Evolutionary conservation across 2,329 filamentous ascomycete genomes (phyloP).

Genomic region (Exophiala oligosperma): DNA sequence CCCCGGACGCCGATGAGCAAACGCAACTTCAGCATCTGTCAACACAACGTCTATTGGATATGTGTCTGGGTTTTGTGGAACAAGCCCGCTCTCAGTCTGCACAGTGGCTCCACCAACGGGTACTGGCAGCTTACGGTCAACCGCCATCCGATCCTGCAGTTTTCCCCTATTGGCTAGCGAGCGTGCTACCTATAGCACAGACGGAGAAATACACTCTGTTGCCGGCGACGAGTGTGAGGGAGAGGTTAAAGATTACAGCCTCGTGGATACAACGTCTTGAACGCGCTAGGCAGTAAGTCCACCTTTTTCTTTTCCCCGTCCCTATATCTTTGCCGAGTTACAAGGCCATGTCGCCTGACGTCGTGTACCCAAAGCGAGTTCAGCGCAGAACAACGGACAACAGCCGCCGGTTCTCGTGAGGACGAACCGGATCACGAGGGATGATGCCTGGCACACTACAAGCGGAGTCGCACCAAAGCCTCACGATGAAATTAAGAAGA

Average conservation of each 20-base stretch:
- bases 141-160: constrained; percentile 72
- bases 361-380: constrained; percentile 23
- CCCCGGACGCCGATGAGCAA: constrained; percentile 34
- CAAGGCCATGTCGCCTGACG: constrained; percentile 23
- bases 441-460: too few species aligned
- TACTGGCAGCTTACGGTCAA: constrained; percentile 73
- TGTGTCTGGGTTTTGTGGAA: constrained; percentile 66
- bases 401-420: constrained; percentile 6
- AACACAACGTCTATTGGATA: constrained; percentile 68
- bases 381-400: constrained; percentile 13
- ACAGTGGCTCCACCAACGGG: constrained; percentile 71
- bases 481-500: background rate
- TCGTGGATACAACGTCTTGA: constrained; percentile 75
- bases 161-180: constrained; percentile 91
- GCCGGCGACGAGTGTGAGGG: constrained; percentile 71
- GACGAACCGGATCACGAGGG: background rate
- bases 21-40: constrained; percentile 58
- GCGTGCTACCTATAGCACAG: constrained; percentile 74
- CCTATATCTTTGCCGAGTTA: constrained; percentile 12
- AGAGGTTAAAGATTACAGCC: constrained; percentile 79
- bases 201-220: constrained; percentile 78
- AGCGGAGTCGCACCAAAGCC: too few species aligned
- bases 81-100: constrained; percentile 69
- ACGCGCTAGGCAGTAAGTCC: constrained; percentile 64
- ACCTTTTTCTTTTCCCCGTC: constrained; percentile 15